A percentile compares a stretch with the other conserved stretches of the same genome.
Evolutionary conservation across 192 early-diverging fungal genomes (phyloP).

Genomic region (Haplosporangium gracile): DNA sequence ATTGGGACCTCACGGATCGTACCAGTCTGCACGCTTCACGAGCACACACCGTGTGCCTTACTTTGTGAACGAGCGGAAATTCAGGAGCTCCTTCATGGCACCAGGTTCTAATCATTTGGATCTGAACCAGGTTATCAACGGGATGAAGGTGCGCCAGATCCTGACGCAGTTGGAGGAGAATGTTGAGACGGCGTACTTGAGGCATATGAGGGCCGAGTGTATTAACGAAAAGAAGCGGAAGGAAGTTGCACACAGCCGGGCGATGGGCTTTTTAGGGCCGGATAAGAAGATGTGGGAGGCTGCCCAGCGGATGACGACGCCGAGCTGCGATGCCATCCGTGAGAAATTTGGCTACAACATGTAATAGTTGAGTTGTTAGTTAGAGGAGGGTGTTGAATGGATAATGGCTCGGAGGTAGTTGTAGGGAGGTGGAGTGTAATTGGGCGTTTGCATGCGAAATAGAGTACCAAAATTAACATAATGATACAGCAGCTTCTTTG

Average conservation of each 20-base stretch:
- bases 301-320: conserved; percentile 75
- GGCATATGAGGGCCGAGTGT: conserved; percentile 74
- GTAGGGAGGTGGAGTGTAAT: not conserved
- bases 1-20: conserved; percentile 67
- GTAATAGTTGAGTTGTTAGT: not conserved
- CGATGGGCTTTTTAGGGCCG: conserved; percentile 72
- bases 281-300: conserved; percentile 74
- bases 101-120: conserved; percentile 17
- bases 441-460: not conserved
- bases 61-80: conserved; percentile 77
- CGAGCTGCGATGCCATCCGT: conserved; percentile 72
- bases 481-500: not conserved
- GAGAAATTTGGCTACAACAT: conserved; percentile 39
- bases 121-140: not conserved
- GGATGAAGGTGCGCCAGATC: conserved; percentile 52
- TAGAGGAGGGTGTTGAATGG: not conserved
- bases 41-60: conserved; percentile 74
- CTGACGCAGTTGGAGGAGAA: conserved; percentile 77
- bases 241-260: conserved; percentile 66
- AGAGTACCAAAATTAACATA: not conserved
- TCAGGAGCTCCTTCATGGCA: conserved; percentile 41
- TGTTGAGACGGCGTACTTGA: conserved; percentile 79
- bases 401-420: not conserved
- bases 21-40: conserved; percentile 71
- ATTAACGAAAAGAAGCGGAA: conserved; percentile 72